Evolutionary conservation across 768 basidiomycete species (phyloP).

Genomic region (Kwoniella dejecticola): DNA sequence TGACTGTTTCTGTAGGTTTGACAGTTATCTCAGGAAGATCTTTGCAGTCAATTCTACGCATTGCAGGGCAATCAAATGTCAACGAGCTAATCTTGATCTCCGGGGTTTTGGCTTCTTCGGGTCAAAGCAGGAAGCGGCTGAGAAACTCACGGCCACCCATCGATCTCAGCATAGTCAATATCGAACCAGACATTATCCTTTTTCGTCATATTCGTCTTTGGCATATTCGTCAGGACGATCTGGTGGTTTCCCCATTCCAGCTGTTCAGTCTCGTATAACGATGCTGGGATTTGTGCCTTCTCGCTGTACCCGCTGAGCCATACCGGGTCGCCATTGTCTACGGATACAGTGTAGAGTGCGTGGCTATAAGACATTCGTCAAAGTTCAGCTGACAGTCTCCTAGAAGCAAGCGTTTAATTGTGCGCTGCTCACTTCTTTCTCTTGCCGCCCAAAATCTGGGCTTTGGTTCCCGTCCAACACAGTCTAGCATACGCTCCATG

Average conservation of each 20-base stretch:
- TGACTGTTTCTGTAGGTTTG: neutral
- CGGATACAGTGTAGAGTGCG: slow-evolving; percentile 8
- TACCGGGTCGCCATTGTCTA: slow-evolving; percentile 13
- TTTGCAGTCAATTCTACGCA: slow-evolving; percentile 11
- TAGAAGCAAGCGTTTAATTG: neutral
- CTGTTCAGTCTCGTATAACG: slow-evolving; percentile 7
- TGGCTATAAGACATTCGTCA: slow-evolving; percentile 12
- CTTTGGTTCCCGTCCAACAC: slow-evolving; percentile 22
- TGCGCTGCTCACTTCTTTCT: slow-evolving; percentile 25
- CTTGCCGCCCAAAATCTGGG: slow-evolving; percentile 17
- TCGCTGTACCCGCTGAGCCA: slow-evolving; percentile 15
- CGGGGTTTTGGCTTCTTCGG: too few species aligned
- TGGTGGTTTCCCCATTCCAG: slow-evolving; percentile 17
- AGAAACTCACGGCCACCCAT: slow-evolving; percentile 21
- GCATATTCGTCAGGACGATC: slow-evolving; percentile 19
- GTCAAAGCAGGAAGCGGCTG: neutral
- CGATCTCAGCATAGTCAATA: slow-evolving; percentile 15
- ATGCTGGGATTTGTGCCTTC: slow-evolving; percentile 5
- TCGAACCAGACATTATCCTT: slow-evolving; percentile 16
- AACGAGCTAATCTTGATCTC: neutral
- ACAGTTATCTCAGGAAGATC: slow-evolving; percentile 9
- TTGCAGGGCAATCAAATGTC: neutral
- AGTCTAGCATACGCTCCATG: slow-evolving; percentile 14
- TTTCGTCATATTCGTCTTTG: neutral
- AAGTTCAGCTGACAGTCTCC: neutral